Evolutionary conservation across 2,329 filamentous ascomycete species (phyloP).

Genomic region (Hymenotorrendiella dingleyae): DNA sequence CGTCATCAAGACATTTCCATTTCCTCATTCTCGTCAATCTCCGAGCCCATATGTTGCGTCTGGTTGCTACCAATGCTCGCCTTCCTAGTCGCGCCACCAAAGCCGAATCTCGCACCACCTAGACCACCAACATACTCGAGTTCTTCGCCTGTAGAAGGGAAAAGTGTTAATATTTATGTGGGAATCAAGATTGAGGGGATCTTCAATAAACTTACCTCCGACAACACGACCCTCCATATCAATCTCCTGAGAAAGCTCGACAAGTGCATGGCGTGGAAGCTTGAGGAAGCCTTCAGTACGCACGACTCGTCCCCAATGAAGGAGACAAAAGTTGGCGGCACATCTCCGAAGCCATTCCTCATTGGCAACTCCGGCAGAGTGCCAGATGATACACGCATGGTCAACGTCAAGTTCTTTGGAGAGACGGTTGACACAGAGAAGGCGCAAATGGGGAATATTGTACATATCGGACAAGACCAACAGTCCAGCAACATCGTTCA

Average conservation of each 20-base stretch:
- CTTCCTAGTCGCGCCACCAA: constrained; percentile 45
- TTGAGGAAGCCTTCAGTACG: constrained; percentile 81
- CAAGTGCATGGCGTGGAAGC: constrained; percentile 70
- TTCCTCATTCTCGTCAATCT: constrained; percentile 55
- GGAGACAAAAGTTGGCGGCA: constrained; percentile 81
- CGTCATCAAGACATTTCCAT: constrained; percentile 47
- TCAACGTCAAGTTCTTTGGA: constrained; percentile 89
- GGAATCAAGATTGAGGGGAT: constrained; percentile 7
- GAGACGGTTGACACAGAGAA: constrained; percentile 85
- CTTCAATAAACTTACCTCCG: constrained; percentile 67
- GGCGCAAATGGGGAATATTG: constrained; percentile 86
- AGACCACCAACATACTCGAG: constrained; percentile 41
- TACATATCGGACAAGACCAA: constrained; percentile 98
- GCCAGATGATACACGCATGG: constrained; percentile 93
- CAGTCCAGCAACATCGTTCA: constrained; percentile 86
- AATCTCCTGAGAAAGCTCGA: constrained; percentile 89
- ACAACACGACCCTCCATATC: constrained; percentile 89
- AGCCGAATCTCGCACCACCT: constrained; percentile 42
- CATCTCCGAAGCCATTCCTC: constrained; percentile 92
- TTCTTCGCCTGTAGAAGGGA: constrained; percentile 29
- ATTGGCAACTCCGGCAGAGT: constrained; percentile 80
- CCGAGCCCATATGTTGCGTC: constrained; percentile 47
- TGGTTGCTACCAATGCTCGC: constrained; percentile 55
- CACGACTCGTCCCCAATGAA: constrained; percentile 91
- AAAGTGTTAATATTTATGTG: constrained; percentile 16